phyloP scores from a whole-genome alignment of 139 green algal genomes.

The Chlamydomonas eustigma region DNA sequence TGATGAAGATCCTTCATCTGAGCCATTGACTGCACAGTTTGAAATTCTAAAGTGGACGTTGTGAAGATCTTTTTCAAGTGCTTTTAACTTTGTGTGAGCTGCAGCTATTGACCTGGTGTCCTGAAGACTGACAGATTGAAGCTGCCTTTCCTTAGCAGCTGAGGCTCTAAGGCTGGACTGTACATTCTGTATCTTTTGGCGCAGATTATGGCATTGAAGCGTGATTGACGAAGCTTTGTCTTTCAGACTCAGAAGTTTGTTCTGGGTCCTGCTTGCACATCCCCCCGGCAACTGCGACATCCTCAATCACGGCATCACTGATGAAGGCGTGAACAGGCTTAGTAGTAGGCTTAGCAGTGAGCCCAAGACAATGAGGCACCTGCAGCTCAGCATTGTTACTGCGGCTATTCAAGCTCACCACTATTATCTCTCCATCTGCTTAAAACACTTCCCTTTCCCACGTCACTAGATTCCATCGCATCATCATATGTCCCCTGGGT shows the following conservation, averaged over 20 bases:
- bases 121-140: background rate
- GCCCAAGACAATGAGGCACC: background rate
- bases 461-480: constrained; percentile 21
- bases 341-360: no score
- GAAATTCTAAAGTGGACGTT: no score
- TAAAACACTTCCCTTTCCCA: constrained; percentile 56
- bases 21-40: no score
- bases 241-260: background rate
- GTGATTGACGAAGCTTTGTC: background rate
- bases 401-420: constrained; percentile 19
- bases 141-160: background rate
- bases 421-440: constrained; percentile 63
- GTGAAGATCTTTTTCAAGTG: no score
- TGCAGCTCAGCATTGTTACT: background rate
- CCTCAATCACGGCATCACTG: no score
- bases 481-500: background rate
- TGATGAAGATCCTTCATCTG: no score
- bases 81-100: no score
- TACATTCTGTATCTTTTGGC: background rate
- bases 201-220: background rate
- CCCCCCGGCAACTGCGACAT: no score
- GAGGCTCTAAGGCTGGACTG: background rate
- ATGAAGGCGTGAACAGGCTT: background rate
- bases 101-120: no score
- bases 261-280: background rate